These are phyloP conservation scores for Backusella sp. DNA, from an alignment of 192 early-diverging fungal species.

Conservation along the genomic window DNA sequence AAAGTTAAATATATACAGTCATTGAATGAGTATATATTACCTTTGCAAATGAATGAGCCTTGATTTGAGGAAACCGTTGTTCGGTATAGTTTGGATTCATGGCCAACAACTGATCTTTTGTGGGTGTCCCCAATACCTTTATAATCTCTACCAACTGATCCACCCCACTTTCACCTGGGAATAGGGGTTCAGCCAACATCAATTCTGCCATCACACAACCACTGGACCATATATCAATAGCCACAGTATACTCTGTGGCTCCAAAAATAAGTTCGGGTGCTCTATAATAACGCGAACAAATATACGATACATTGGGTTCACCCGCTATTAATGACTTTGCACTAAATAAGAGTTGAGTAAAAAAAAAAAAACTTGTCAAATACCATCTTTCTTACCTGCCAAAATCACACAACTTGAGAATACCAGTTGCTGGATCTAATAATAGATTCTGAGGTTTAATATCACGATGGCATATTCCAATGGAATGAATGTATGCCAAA, in stretches of 20 bases:
- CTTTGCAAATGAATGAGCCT: conserved; percentile 82
- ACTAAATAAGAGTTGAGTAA: conserved; percentile 24
- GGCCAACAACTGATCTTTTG: conserved; percentile 87
- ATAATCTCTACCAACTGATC: conserved; percentile 99
- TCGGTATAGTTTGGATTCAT: conserved; percentile 98
- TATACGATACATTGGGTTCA: conserved; percentile 97
- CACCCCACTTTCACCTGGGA: conserved; percentile 93
- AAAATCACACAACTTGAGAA: conserved; percentile 97
- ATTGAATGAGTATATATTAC: conserved; percentile 32
- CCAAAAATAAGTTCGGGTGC: conserved; percentile 97
- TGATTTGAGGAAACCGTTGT: conserved; percentile 96
- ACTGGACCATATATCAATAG: conserved; percentile 91
- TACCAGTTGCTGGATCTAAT: conserved; percentile 79
- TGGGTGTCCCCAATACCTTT: conserved; percentile 95
- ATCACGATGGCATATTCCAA: conserved; percentile 97
- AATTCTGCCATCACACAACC: conserved; percentile 97
- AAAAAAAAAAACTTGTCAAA: no score
- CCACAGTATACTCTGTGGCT: conserved; percentile 85
- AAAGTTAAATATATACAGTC: not conserved
- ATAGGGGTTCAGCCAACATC: conserved; percentile 86
- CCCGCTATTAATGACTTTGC: conserved; percentile 91
- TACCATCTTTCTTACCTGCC: conserved; percentile 46
- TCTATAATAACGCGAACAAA: conserved; percentile 95
- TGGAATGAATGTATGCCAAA: conserved; percentile 93
- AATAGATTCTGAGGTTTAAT: conserved; percentile 99